Conservation (phyloP, 345 rosid species). For the Odontarrhena argentea region DNA sequence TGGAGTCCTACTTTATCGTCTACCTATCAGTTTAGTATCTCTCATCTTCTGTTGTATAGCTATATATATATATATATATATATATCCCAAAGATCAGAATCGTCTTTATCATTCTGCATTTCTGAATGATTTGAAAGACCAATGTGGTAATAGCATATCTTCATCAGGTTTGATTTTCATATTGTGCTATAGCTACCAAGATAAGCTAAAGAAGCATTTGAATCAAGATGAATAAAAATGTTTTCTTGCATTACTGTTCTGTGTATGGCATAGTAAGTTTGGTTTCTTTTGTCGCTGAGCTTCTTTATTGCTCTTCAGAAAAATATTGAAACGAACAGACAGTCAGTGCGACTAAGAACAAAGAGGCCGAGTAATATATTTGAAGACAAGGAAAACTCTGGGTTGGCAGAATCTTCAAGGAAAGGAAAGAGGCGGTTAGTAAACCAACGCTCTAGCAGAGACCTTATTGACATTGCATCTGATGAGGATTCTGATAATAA, state of each 20-base stretch:
- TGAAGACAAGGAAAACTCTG: constrained; percentile 40
- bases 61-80: background rate
- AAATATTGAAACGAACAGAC: constrained; percentile 25
- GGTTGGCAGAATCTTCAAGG: constrained; percentile 45
- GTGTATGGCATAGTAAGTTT: background rate
- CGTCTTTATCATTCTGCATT: background rate
- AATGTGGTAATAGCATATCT: constrained; percentile 8
- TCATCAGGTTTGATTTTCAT: constrained; percentile 12
- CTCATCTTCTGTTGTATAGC: background rate
- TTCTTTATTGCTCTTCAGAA: constrained; percentile 20
- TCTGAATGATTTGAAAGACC: background rate
- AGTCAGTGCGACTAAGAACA: constrained; percentile 29
- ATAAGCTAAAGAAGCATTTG: constrained; percentile 22
- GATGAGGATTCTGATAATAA: constrained; percentile 44
- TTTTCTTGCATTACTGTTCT: constrained; percentile 12
- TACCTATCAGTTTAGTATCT: constrained; percentile 1
- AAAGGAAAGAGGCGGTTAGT: constrained; percentile 50
- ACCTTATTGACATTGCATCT: constrained; percentile 48
- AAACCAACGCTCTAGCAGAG: constrained; percentile 45
- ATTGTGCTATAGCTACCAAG: background rate
- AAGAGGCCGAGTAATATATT: constrained; percentile 26
- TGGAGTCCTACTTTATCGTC: background rate
- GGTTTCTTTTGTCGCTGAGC: background rate
- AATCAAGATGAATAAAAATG: background rate
- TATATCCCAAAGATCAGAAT: constrained; percentile 3